A percentile compares a stretch with the other conserved stretches of the same genome.
These are phyloP conservation scores for Asterionellopsis glacialis DNA, from an alignment of 108 stramenopile species.

Conservation along the genomic window DNA sequence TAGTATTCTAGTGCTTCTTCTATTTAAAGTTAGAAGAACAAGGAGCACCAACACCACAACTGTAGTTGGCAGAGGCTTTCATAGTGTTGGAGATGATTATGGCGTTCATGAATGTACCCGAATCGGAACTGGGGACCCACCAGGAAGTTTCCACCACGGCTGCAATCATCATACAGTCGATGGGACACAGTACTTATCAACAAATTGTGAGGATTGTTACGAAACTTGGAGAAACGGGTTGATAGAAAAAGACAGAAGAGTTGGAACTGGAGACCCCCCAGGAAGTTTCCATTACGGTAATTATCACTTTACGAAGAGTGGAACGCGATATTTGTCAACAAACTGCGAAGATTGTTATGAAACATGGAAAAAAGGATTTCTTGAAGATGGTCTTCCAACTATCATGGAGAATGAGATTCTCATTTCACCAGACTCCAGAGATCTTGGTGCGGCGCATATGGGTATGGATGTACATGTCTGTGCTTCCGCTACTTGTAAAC, in stretches of 20 bases:
- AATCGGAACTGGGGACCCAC: slow-evolving; percentile 45
- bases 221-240: slow-evolving; percentile 11
- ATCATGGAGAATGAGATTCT: slow-evolving; percentile 20
- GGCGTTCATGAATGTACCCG: too few relatives aligned
- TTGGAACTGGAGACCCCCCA: background rate
- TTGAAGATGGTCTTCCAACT: slow-evolving; percentile 14
- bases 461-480: slow-evolving; percentile 43
- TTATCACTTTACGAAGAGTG: slow-evolving; percentile 42
- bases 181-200: slow-evolving; percentile 41
- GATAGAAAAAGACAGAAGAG: background rate
- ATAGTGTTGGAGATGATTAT: too few relatives aligned
- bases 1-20: too few relatives aligned
- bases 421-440: slow-evolving; percentile 4
- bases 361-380: slow-evolving; percentile 11
- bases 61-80: too few relatives aligned
- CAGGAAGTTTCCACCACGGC: slow-evolving; percentile 43
- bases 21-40: too few relatives aligned
- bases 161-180: slow-evolving; percentile 38
- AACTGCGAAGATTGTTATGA: slow-evolving; percentile 34
- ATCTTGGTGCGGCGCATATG: slow-evolving; percentile 22
- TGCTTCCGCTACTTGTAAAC: slow-evolving; percentile 26
- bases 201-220: slow-evolving; percentile 30
- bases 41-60: too few relatives aligned
- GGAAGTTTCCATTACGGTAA: slow-evolving; percentile 39
- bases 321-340: slow-evolving; percentile 42